phyloP scores from a whole-genome alignment of 2,329 filamentous ascomycete species.

The Phialophora tarda region DNA sequence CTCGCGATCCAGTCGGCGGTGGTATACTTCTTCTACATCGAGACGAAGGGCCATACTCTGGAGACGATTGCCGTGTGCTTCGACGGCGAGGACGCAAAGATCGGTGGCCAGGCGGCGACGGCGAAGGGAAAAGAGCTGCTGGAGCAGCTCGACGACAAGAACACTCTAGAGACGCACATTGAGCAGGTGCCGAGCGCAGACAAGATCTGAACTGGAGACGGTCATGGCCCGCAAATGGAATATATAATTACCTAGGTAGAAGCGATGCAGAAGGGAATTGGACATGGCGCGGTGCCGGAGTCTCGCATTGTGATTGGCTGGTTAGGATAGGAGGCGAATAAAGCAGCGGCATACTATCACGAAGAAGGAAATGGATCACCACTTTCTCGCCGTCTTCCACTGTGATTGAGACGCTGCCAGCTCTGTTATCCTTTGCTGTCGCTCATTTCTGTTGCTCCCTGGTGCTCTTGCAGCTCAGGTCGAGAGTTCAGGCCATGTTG shows the following conservation, averaged over 20 bases:
- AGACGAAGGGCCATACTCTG: slow-evolving; percentile 46
- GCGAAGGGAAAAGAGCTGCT: slow-evolving; percentile 18
- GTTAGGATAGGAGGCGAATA: not conserved
- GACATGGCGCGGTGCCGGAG: too few relatives aligned
- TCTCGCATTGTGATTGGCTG: not conserved
- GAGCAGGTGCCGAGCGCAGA: slow-evolving; percentile 11
- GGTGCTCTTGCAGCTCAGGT: not conserved
- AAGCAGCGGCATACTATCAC: not conserved
- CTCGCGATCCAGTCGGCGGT: slow-evolving; percentile 44
- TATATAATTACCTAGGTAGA: too few relatives aligned
- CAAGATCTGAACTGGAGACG: slow-evolving; percentile 1
- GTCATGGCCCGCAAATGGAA: not conserved
- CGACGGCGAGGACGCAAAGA: slow-evolving; percentile 30
- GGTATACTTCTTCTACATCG: slow-evolving; percentile 45
- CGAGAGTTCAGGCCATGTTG: not conserved
- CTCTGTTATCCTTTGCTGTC: not conserved
- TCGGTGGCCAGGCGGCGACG: slow-evolving; percentile 18
- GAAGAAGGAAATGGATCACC: not conserved
- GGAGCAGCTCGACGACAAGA: slow-evolving; percentile 18
- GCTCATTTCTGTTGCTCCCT: not conserved
- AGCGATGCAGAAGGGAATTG: not conserved
- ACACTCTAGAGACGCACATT: slow-evolving; percentile 4
- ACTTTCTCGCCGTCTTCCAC: not conserved
- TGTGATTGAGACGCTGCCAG: not conserved
- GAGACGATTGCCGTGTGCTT: slow-evolving; percentile 43